Conservation (phyloP, 2,329 filamentous ascomycete genomes). For the Cordyceps sp. region DNA sequence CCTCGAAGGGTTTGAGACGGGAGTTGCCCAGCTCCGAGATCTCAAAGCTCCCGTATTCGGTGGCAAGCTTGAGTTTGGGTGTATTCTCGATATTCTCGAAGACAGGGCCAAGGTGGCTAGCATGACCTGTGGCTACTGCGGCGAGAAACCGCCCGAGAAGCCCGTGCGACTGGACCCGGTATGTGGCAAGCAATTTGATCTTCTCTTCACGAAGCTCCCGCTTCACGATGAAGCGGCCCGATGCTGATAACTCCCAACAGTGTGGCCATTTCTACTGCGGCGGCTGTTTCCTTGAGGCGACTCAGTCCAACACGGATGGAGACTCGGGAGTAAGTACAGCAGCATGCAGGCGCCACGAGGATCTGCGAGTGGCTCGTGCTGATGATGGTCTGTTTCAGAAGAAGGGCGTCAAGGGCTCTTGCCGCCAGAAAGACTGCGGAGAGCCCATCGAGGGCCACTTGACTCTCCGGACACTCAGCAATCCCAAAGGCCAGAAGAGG, state of each 20-base stretch:
- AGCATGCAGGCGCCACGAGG: no score
- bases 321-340: background rate
- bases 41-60: conserved; percentile 5
- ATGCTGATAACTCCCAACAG: conserved; percentile 8
- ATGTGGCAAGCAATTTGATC: conserved; percentile 2
- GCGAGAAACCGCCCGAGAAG: rapidly evolving
- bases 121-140: conserved; percentile 4
- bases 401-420: background rate
- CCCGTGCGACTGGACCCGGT: conserved; percentile 2
- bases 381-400: no score
- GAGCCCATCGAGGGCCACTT: background rate
- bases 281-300: conserved; percentile 5
- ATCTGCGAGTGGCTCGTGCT: no score
- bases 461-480: no score
- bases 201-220: no score
- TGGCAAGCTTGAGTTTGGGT: conserved; percentile 5
- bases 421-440: background rate
- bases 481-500: rapidly evolving
- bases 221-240: no score
- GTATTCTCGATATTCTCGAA: conserved; percentile 3
- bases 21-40: conserved; percentile 3
- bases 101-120: conserved; percentile 3
- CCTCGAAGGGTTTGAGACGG: conserved; percentile 3
- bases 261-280: conserved; percentile 17
- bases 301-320: background rate